phyloP scores from a whole-genome alignment of 352 stramenopile genomes.

The Saprolegnia parasitica region DNA sequence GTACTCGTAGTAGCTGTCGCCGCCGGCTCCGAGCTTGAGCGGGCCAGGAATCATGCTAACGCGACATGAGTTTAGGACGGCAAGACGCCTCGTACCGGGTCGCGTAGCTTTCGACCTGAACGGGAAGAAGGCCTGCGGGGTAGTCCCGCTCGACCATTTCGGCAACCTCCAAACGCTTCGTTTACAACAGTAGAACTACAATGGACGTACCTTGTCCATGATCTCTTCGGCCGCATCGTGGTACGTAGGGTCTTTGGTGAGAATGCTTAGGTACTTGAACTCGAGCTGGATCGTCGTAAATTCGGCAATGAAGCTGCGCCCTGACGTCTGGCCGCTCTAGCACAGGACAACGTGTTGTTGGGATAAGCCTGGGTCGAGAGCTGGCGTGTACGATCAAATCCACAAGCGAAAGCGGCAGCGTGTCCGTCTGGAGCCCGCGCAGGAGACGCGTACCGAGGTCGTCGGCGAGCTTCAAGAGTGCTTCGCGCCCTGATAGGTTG shows the following conservation, averaged over 20 bases:
- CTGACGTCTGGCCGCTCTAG: not conserved
- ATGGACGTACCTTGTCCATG: slow-evolving; percentile 49
- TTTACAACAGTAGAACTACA: not conserved
- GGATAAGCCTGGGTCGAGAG: not conserved
- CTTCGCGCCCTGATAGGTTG: slow-evolving; percentile 54
- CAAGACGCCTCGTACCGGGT: slow-evolving; percentile 35
- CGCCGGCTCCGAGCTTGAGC: slow-evolving; percentile 66
- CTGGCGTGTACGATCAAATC: slow-evolving; percentile 1
- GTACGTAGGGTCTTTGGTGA: slow-evolving; percentile 60
- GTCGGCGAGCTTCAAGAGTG: slow-evolving; percentile 50
- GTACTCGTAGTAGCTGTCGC: slow-evolving; percentile 85
- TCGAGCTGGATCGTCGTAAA: slow-evolving; percentile 71
- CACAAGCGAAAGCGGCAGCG: slow-evolving; percentile 12
- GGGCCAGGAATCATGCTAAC: slow-evolving; percentile 27
- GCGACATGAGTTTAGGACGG: slow-evolving; percentile 12
- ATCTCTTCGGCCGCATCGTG: slow-evolving; percentile 62
- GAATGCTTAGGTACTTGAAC: slow-evolving; percentile 68
- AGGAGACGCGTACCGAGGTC: slow-evolving; percentile 43
- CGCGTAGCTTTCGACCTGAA: slow-evolving; percentile 42
- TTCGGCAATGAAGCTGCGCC: slow-evolving; percentile 48
- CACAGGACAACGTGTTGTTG: not conserved
- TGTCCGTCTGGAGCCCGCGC: slow-evolving; percentile 2
- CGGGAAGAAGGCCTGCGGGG: slow-evolving; percentile 32
- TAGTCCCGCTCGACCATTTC: slow-evolving; percentile 49
- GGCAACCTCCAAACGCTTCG: not conserved